Evolutionary conservation across 1,284 basidiomycete species (phyloP).

Genomic region (Rhodofomes roseus): DNA sequence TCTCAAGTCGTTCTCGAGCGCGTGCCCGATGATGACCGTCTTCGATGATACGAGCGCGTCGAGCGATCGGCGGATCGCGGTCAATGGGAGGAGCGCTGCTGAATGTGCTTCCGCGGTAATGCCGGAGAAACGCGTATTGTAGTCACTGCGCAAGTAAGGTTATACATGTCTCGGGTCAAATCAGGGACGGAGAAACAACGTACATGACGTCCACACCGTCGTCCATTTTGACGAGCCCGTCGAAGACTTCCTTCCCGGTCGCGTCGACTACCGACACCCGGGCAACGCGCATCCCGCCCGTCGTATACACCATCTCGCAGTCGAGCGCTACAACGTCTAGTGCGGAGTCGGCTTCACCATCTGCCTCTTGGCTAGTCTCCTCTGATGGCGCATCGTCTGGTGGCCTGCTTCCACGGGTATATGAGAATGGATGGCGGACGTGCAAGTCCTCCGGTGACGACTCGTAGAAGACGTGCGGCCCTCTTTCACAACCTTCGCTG

Average conservation of each 20-base stretch:
- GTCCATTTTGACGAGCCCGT: slow-evolving; percentile 80
- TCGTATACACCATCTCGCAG: slow-evolving; percentile 93
- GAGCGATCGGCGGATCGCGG: slow-evolving; percentile 62
- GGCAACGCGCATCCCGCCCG: slow-evolving; percentile 83
- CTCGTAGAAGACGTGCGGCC: slow-evolving; percentile 79
- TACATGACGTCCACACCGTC: slow-evolving; percentile 77
- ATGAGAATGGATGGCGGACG: slow-evolving; percentile 68
- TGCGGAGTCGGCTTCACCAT: slow-evolving; percentile 33
- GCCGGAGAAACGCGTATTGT: slow-evolving; percentile 89
- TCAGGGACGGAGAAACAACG: slow-evolving; percentile 25
- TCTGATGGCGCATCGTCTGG: slow-evolving; percentile 2
- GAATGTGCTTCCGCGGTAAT: slow-evolving; percentile 61
- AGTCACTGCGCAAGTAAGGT: slow-evolving; percentile 55
- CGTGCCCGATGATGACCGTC: slow-evolving; percentile 84
- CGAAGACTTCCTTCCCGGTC: slow-evolving; percentile 68
- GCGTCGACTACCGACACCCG: slow-evolving; percentile 85
- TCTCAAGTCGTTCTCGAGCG: slow-evolving; percentile 87
- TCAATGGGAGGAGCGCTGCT: slow-evolving; percentile 57
- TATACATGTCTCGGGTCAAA: not conserved
- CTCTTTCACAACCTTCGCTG: slow-evolving; percentile 60
- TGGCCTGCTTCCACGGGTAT: slow-evolving; percentile 30
- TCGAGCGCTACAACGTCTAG: slow-evolving; percentile 82
- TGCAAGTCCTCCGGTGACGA: slow-evolving; percentile 69
- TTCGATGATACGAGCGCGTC: slow-evolving; percentile 68
- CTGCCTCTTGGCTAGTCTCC: not conserved